These are phyloP conservation scores for Kodamaea neixiangensis DNA, from an alignment of 805 yeast species.

Conservation along the genomic window DNA sequence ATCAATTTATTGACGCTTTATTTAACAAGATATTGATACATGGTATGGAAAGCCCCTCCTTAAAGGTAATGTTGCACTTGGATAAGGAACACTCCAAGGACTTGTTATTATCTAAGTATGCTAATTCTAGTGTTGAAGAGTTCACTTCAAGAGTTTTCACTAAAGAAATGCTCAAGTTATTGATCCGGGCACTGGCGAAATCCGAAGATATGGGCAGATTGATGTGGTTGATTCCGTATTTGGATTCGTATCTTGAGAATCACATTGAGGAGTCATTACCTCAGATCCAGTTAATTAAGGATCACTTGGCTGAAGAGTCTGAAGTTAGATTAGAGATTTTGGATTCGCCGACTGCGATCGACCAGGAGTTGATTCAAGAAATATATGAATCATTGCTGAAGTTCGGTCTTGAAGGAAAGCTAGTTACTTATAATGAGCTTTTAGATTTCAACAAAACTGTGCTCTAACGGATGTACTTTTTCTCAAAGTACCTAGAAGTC, in stretches of 20 bases:
- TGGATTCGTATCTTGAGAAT: conserved; percentile 23
- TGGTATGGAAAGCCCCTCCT: conserved; percentile 15
- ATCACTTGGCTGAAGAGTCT: conserved; percentile 3
- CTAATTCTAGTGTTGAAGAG: conserved; percentile 11
- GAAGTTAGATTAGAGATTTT: neutral
- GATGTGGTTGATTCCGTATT: conserved; percentile 38
- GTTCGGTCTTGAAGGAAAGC: conserved; percentile 33
- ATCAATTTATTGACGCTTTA: conserved; percentile 33
- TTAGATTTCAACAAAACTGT: conserved; percentile 17
- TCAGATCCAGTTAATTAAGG: conserved; percentile 7
- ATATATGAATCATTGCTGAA: conserved; percentile 21
- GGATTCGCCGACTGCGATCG: conserved; percentile 11
- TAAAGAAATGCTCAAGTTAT: conserved; percentile 21
- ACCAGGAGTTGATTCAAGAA: conserved; percentile 18
- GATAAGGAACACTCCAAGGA: conserved; percentile 3
- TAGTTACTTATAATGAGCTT: conserved; percentile 21
- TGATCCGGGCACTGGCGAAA: conserved; percentile 24
- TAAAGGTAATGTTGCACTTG: conserved; percentile 3
- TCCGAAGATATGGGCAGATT: conserved; percentile 35
- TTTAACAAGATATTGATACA: conserved; percentile 33
- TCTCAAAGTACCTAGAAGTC: conserved; percentile 61
- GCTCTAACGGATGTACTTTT: conserved; percentile 43
- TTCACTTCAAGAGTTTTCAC: conserved; percentile 22
- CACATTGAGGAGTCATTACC: conserved; percentile 10
- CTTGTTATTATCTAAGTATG: conserved; percentile 6